phyloP scores from a whole-genome alignment of 495 filamentous ascomycete species.

The Copromyces sp. region DNA sequence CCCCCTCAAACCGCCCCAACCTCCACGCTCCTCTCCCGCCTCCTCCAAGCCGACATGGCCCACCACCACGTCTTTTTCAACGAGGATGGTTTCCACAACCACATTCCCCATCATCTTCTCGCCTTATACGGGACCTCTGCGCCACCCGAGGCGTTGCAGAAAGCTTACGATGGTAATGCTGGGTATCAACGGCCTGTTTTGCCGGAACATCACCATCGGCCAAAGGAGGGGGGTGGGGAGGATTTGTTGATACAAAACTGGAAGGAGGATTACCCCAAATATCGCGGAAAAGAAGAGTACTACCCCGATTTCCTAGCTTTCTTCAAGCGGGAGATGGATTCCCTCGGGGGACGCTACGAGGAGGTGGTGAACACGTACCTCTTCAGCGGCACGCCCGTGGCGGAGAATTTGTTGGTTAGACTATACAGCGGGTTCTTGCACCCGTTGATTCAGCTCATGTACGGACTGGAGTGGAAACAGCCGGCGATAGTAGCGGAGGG shows the following conservation, averaged over 20 bases:
- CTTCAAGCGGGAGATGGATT: conserved; percentile 61
- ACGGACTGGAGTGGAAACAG: conserved; percentile 70
- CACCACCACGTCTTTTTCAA: conserved; percentile 75
- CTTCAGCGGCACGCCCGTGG: conserved; percentile 39
- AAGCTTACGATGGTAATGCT: conserved; percentile 48
- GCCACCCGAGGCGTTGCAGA: conserved; percentile 41
- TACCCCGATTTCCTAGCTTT: conserved; percentile 63
- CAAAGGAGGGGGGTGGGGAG: no score
- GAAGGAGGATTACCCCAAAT: conserved; percentile 35
- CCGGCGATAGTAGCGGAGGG: conserved; percentile 74
- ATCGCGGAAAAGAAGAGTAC: conserved; percentile 37
- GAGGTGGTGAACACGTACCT: conserved; percentile 52
- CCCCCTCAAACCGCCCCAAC: conserved; percentile 43
- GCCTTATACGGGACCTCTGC: conserved; percentile 70
- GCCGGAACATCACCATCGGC: conserved; percentile 19
- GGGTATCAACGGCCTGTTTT: conserved; percentile 47
- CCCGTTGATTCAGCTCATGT: conserved; percentile 76
- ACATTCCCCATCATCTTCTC: conserved; percentile 63
- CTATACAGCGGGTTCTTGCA: conserved; percentile 55
- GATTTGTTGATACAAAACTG: conserved; percentile 33
- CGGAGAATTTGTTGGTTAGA: conserved; percentile 13
- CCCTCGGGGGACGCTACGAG: conserved; percentile 49
- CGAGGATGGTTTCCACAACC: conserved; percentile 55
- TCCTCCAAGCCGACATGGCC: conserved; percentile 11
- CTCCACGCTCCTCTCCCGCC: not conserved